A percentile compares a stretch with the other conserved stretches of the same genome.
phyloP scores from a whole-genome alignment of 2,329 filamentous ascomycete species.

The Colletotrichum salicis region DNA sequence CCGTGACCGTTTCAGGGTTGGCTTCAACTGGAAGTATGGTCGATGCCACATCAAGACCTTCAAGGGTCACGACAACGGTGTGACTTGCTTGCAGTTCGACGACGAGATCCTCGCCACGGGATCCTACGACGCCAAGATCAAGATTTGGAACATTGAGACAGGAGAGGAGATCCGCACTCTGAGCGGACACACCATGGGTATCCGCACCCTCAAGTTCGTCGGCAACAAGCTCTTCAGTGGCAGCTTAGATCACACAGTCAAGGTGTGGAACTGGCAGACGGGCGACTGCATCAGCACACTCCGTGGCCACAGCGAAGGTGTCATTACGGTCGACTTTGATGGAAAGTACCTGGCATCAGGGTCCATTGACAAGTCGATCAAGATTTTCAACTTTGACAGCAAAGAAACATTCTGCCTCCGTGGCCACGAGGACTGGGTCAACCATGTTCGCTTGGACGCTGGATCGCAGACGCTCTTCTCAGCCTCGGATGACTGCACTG shows the following conservation, averaged over 20 bases:
- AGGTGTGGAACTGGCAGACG: slow-evolving; percentile 96
- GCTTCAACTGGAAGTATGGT: slow-evolving; percentile 97
- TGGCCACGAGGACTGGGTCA: slow-evolving; percentile 95
- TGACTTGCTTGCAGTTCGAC: slow-evolving; percentile 69
- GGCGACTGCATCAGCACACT: slow-evolving; percentile 87
- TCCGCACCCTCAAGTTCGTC: slow-evolving; percentile 92
- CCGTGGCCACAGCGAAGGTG: slow-evolving; percentile 80
- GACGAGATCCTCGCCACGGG: slow-evolving; percentile 93
- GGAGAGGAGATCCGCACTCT: slow-evolving; percentile 88
- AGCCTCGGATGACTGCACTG: slow-evolving; percentile 90
- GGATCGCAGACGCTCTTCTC: slow-evolving; percentile 88
- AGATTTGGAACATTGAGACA: slow-evolving; percentile 94
- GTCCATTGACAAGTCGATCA: slow-evolving; percentile 88
- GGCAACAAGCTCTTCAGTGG: slow-evolving; percentile 91
- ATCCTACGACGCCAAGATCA: slow-evolving; percentile 94
- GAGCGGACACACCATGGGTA: slow-evolving; percentile 81
- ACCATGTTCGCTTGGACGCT: slow-evolving; percentile 89
- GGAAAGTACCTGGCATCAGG: slow-evolving; percentile 86
- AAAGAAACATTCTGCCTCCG: slow-evolving; percentile 82
- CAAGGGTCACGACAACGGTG: slow-evolving; percentile 84
- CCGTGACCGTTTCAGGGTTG: slow-evolving; percentile 92
- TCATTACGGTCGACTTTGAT: slow-evolving; percentile 90
- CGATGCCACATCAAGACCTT: slow-evolving; percentile 87
- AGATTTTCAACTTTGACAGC: slow-evolving; percentile 91
- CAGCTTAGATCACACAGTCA: slow-evolving; percentile 86